Evolutionary conservation across 257 asterid species (phyloP), one percentile per base, ranked within the genome.

Genomic region (Solanum ossicruentum): DNA sequence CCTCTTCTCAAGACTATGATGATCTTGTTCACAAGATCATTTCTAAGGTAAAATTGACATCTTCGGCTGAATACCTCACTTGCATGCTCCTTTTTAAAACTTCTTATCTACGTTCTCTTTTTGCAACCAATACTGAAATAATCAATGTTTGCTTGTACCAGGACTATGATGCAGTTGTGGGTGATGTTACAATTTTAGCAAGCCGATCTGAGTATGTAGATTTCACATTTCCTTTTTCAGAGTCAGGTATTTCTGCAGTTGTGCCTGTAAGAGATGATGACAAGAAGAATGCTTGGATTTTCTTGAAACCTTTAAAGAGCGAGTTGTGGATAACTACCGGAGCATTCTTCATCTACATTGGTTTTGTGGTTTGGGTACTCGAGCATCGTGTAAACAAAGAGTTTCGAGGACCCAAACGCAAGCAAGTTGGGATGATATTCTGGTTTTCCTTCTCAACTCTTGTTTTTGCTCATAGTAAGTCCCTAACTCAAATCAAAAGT

Each of bases 361-460:
- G 91, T 7, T 3, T 86, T 15, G 85, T 87, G 1, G 65, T 91
- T 39, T 91, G 92, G 93, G 85, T 88, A 69, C 91, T 91, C 6
- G 93, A 91, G 82, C 92, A 88, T 55, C 86, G 86, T 70, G 60
- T 83, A 45, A 91, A 91, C 84, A 55, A 80, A 18, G 91, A 85
- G 12, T 91, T 88, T 81, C 71, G 90, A 84, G 92, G 92, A 18
- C 88, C 90, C 17, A 89, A 89, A 36, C 69, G 84, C 11, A 85
- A 89, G 52, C 93, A 91, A 57, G 84, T 85, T 8, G 91, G 93
- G 39, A 75, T 85, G 87, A 86, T 89, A 82, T 79, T 89, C n/a
- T 89, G 89, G 85, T 83, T 91, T 57, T 88, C 92, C 39, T 88
- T 91, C 90, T 85, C 85, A 80, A 87, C 93, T 1, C 47, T 91